phyloP scores from a whole-genome alignment of 2,329 filamentous ascomycete genomes.

The Talaromyces sp. region DNA sequence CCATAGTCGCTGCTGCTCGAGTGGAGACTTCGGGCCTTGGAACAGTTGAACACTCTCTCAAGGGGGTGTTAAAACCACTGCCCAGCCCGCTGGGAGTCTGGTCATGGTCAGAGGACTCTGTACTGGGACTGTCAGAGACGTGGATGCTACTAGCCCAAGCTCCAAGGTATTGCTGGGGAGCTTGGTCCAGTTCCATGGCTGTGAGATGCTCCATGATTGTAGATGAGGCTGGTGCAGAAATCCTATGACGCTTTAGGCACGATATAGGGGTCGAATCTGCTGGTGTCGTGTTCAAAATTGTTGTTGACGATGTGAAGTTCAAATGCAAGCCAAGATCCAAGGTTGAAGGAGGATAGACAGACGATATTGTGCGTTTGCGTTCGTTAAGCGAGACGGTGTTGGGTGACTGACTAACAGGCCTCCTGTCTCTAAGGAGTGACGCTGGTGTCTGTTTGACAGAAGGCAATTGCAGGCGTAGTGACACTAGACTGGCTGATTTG shows the following conservation, averaged over 20 bases:
- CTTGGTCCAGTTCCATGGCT: background rate
- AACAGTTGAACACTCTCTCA: conserved; percentile 4
- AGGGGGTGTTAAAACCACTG: conserved; percentile 1
- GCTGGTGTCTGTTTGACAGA: background rate
- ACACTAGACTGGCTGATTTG: background rate
- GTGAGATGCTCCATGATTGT: conserved; percentile 9
- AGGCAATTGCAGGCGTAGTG: conserved; percentile 3
- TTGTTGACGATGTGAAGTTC: background rate
- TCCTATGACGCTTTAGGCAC: conserved; percentile 5
- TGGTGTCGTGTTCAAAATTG: background rate
- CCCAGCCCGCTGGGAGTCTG: conserved; percentile 5
- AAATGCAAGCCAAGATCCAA: background rate
- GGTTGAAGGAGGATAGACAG: background rate
- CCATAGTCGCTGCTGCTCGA: background rate
- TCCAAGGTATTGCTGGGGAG: conserved; percentile 1
- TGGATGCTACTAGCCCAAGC: conserved; percentile 5
- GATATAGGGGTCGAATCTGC: background rate
- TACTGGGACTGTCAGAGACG: background rate
- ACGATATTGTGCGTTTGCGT: conserved; percentile 9
- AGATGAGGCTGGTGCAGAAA: background rate
- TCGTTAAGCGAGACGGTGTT: background rate
- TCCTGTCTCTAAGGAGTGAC: background rate
- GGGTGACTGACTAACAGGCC: background rate
- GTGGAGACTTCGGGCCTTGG: background rate
- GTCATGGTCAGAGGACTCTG: background rate